Percentiles rank a stretch among this genome's conserved stretches.
phyloP scores from a whole-genome alignment of 2,329 filamentous ascomycete genomes.

The Stenocarpella maydis region DNA sequence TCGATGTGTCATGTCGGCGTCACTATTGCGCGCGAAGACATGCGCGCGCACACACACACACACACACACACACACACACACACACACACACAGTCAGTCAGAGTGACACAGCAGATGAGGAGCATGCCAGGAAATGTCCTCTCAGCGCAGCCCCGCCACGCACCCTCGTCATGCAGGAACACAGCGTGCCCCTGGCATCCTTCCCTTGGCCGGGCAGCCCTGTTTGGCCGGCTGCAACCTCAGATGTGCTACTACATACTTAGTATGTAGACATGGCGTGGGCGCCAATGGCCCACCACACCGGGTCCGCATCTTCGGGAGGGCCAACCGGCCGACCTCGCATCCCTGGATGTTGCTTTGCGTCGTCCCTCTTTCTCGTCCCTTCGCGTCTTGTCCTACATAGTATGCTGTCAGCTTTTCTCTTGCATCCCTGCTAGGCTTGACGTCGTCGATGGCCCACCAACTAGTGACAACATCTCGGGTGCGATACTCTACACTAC shows the following conservation, averaged over 20 bases:
- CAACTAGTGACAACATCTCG: background rate
- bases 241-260: too few relatives aligned
- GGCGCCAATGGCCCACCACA: too few relatives aligned
- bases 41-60: background rate
- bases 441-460: background rate
- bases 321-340: constrained; percentile 6
- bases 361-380: background rate
- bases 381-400: background rate
- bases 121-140: too few relatives aligned
- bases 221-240: too few relatives aligned
- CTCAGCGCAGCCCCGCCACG: background rate
- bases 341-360: constrained; percentile 1
- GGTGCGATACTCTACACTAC: background rate
- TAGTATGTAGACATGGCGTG: too few relatives aligned
- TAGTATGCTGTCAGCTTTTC: background rate
- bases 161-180: constrained; percentile 26
- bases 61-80: background rate
- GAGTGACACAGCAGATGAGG: background rate
- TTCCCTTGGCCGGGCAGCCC: background rate
- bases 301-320: constrained; percentile 14
- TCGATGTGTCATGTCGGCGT: constrained; percentile 1
- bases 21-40: background rate
- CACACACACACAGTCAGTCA: too few relatives aligned
- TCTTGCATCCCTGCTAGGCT: background rate
- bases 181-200: background rate